A percentile compares a stretch with the other conserved stretches of the same genome.
These are phyloP conservation scores for Teratosphaeria gauchensis DNA, from an alignment of 2,329 filamentous ascomycete genomes.

Conservation along the genomic window DNA sequence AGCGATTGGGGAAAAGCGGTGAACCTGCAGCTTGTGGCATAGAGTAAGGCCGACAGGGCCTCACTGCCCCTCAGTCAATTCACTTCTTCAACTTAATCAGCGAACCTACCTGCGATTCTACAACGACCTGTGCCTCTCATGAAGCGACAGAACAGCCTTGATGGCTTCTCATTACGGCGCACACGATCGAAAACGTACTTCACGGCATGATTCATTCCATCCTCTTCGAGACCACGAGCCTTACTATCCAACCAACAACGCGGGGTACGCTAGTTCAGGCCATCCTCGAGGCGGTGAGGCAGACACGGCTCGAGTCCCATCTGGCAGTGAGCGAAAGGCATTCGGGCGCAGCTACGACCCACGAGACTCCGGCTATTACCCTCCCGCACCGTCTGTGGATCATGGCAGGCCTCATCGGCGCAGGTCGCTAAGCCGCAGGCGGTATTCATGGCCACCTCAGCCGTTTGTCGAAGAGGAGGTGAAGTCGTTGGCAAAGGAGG, in stretches of 20 bases:
- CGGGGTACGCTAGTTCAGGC: constrained; percentile 18
- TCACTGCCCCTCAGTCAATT: background rate
- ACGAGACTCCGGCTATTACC: constrained; percentile 18
- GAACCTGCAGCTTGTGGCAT: background rate
- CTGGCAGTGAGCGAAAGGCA: constrained; percentile 10
- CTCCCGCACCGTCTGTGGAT: constrained; percentile 18
- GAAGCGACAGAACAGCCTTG: constrained; percentile 7
- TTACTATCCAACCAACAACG: constrained; percentile 1
- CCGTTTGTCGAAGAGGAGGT: constrained; percentile 63
- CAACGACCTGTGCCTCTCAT: background rate
- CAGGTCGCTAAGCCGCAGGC: constrained; percentile 13
- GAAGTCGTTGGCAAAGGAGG: constrained; percentile 53
- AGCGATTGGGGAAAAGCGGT: background rate
- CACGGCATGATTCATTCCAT: constrained; percentile 13
- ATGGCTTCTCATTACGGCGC: constrained; percentile 5
- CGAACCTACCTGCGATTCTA: background rate
- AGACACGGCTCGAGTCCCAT: constrained; percentile 1
- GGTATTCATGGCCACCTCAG: constrained; percentile 44
- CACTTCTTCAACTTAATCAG: background rate
- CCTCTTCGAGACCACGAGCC: background rate
- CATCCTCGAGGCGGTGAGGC: constrained; percentile 7
- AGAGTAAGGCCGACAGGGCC: background rate
- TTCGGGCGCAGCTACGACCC: constrained; percentile 21
- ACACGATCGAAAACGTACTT: constrained; percentile 4
- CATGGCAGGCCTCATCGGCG: constrained; percentile 8